Evolutionary conservation across 768 basidiomycete species (phyloP), one percentile per base, ranked within the genome.

Genomic region (Leccinum boreale): DNA sequence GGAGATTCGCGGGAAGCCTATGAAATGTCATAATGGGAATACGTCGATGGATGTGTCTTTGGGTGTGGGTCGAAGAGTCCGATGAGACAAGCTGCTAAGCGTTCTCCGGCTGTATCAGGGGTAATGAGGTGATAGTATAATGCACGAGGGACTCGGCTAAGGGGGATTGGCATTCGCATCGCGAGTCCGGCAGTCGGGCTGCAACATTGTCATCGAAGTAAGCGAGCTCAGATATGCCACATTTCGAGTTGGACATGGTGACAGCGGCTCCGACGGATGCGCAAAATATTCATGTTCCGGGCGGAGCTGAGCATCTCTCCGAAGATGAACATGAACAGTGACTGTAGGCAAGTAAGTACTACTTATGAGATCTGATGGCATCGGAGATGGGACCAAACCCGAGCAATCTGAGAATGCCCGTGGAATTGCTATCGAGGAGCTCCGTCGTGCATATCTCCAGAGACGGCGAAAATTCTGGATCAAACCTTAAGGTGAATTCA

Each of bases 301-400:
- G 46, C 46, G 46, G 24, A 47, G 23, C 46, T 24, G 46, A 6
- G n/a, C 19, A 31, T 31, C 50, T 51, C 15, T 51, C 31, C 50
- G 31, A 51, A 47, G 17, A 46, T 17, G 36, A 36, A n/a, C 39
- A 44, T 44, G 42, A 19, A 19, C 4, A 28, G 1, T 28, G 26
- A 44, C n/a, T 19, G 19, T 44, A n/a, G 19, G 42, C 42, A 44
- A 44, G n/a, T 42, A 10, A n/a, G 42, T 26, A 17, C 28, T 45
- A 52, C 45, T 31, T 36, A 15, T 24, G 14, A 46, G 53, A 60
- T 52, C 51, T 45, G 31, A 55, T 47, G 39, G 42, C 53, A 52
- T 55, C 65, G 66, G 64, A 65, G 66, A 66, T 68, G 60, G 4
- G 31, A 39, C 23, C 48, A 61, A 58, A 52, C 26, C 58, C 64